These are phyloP conservation scores for Plectranthus barbatus DNA, from an alignment of 257 asterid species.

Conservation along the genomic window DNA sequence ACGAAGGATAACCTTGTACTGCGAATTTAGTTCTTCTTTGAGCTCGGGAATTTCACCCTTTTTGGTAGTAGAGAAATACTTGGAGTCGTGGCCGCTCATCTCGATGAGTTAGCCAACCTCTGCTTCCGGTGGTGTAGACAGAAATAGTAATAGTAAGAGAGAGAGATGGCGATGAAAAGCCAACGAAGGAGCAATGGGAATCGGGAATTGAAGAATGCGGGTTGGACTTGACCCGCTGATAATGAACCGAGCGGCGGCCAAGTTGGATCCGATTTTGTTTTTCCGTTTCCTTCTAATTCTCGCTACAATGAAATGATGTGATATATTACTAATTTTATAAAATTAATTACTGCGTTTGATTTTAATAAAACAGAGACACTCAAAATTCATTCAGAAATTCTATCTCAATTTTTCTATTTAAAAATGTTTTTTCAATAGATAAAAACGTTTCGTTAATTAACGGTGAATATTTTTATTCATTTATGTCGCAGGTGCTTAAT, in stretches of 20 bases:
- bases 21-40: conserved; percentile 98
- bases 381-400: too few relatives aligned
- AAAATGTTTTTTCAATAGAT: too few relatives aligned
- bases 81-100: conserved; percentile 99
- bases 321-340: too few relatives aligned
- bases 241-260: conserved; percentile 6
- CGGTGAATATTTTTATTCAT: too few relatives aligned
- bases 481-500: too few relatives aligned
- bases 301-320: background rate
- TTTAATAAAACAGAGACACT: too few relatives aligned
- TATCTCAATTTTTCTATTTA: too few relatives aligned
- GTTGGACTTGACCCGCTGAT: conserved; percentile 12
- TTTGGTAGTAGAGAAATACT: conserved; percentile 96
- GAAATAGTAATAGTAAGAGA: background rate
- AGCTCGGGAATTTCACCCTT: conserved; percentile 99
- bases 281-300: background rate
- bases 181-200: conserved; percentile 12
- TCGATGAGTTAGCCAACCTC: conserved; percentile 15
- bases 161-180: conserved; percentile 19
- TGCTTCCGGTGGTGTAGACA: conserved; percentile 18
- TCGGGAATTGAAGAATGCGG: conserved; percentile 1
- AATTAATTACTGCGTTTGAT: too few relatives aligned
- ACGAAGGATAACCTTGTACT: conserved; percentile 68
- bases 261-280: background rate
- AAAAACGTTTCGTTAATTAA: too few relatives aligned